Evolutionary conservation across 148 eudicot genomes (phyloP), one percentile per base, ranked within the genome.

Genomic region (Cornus suecica): DNA sequence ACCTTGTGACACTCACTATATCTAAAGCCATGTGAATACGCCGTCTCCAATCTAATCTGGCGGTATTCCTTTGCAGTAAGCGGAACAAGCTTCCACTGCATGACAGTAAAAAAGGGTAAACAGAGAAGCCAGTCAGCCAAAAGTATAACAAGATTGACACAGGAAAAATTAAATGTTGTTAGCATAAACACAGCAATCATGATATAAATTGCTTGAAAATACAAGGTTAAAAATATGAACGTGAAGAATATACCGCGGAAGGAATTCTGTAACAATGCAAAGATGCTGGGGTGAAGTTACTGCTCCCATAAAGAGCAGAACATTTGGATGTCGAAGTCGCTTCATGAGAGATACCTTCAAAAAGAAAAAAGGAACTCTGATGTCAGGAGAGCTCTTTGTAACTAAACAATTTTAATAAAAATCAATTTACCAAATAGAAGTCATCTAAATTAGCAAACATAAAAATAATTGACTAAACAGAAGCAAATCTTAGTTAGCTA

Each of bases 261-360:
- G 97, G 85, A 95, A 93, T 84, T 96, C 99, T 58, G 99, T 88
- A 65, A 96, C 90, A 65, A 96, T 96, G 82, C 99, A 91, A 52
- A 96, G 91, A 68, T 91, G 94, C 83, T 96, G 84, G 81, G 98
- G 94, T 71, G 99, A 88, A 60, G 97, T 88, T 63, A 96, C 98
- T 26, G 99, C 99, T 82, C 99, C 99, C 99, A 96, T 96, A 85
- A 96, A 96, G 41, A 96, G 89, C 62, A 96, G 85, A 82, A 96
- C 87, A 82, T 96, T 93, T 64, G 99, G 99, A 87, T 96, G 99
- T 80, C 99, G 90, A 66, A 96, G 93, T 74, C 97, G 90, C 88
- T 96, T 96, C 99, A 96, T 96, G 71, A 96, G 94, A 41, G 94
- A 91, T 23, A 96, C 99, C 99, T 95, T 79, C 68, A 90, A 11